Evolutionary conservation across 176 grass and related monocot genomes (phyloP), one percentile per base, ranked within the genome.

Genomic region (Juncus inflexus): DNA sequence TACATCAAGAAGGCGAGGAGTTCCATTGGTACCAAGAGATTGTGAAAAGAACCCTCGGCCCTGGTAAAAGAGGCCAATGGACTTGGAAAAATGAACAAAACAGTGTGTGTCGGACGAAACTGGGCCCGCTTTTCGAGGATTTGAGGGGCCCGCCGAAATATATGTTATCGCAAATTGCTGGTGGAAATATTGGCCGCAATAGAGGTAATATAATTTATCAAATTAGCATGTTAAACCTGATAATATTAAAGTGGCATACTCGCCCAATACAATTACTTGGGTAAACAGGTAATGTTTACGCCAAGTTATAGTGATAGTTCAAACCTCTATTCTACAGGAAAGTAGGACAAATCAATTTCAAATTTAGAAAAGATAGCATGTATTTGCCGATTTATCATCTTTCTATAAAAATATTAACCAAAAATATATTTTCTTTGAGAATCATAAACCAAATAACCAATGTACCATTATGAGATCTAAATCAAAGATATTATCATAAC

Each of bases 71-170:
- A 66, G 87, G 92, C 7, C 87, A 86, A 54, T 97, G 92, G 92
- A 81, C 84, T 64, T 90, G 84, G 84, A 96, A 83, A 65, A 77
- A 50, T 60, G 73, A 86, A 7, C 69, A 7, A 4, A 76, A 55
- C 74, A 47, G 76, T 60, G 57, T 58, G 3, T 80, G 79, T 45
- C 76, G 80, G 37, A 63, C 36, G 50, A 89, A 74, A 86, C 60
- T 97, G 11, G 87, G 85, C 39, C 85, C 88, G 40, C 76, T 97
- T 38, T 97, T 97, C 63, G 85, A 97, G 72, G 88, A 97, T 70
- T 82, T 97, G 43, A 82, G 94, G 13, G 94, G 94, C 8, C 85
- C 85, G 16, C 84, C 87, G 11, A 96, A 85, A 78, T 85, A 87
- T 74, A 90, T 83, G 83, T 55, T 85, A 9, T 77, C 83, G 35